Conservation (phyloP, 306 rosid genomes). For the Hippophae tibetana region DNA sequence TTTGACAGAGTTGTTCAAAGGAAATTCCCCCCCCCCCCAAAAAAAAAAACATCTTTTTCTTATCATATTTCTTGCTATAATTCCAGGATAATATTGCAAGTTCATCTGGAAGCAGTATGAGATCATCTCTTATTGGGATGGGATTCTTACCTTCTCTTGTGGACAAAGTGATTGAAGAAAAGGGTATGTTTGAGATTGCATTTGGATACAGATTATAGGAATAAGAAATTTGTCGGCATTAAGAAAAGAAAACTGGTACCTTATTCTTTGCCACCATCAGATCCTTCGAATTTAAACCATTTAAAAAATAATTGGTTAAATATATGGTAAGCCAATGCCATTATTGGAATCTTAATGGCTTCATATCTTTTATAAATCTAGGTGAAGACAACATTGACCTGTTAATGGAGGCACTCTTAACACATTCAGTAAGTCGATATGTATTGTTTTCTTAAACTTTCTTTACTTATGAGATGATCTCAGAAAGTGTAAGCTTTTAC, state of each 20-base stretch:
- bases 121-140: conserved; percentile 68
- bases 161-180: conserved; percentile 67
- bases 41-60: not conserved
- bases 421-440: conserved; percentile 42
- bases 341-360: conserved; percentile 12
- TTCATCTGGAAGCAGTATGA: conserved; percentile 59
- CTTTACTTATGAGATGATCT: not conserved
- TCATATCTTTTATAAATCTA: conserved; percentile 28
- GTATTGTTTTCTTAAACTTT: not conserved
- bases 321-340: not conserved
- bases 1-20: not conserved
- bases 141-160: conserved; percentile 72
- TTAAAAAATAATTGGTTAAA: not conserved
- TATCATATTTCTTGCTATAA: not conserved
- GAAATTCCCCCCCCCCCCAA: too few species aligned
- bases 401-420: conserved; percentile 61
- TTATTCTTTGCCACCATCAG: too few species aligned
- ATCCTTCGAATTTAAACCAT: too few species aligned
- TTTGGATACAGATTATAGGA: too few species aligned
- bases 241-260: too few species aligned
- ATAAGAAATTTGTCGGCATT: too few species aligned
- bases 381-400: conserved; percentile 67
- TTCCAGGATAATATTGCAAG: conserved; percentile 59
- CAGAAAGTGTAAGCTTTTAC: conserved; percentile 5
- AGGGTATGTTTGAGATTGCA: conserved; percentile 37